Evolutionary conservation across 129 eudicot species (phyloP).

Genomic region (Flaveria bidentis): DNA sequence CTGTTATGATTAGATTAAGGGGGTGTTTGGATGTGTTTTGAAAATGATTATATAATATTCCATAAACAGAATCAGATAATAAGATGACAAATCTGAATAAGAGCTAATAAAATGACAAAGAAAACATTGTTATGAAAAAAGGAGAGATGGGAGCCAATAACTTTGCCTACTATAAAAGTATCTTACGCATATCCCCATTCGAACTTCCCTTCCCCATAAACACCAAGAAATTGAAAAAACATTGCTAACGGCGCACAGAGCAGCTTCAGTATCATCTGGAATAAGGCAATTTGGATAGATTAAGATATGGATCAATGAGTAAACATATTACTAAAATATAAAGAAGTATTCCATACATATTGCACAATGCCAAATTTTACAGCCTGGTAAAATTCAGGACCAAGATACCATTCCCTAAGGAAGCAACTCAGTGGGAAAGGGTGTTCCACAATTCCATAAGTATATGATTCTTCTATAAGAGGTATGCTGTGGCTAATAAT

Average conservation of each 20-base stretch:
- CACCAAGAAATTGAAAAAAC: slow-evolving; percentile 62
- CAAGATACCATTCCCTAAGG: slow-evolving; percentile 85
- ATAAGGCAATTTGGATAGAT: slow-evolving; percentile 14
- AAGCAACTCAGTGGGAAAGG: slow-evolving; percentile 88
- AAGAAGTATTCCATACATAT: slow-evolving; percentile 59
- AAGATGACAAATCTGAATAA: background rate
- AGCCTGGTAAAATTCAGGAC: slow-evolving; percentile 84
- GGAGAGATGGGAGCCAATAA: background rate
- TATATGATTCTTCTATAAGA: slow-evolving; percentile 86
- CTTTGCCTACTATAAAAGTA: background rate
- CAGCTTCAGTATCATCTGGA: slow-evolving; percentile 88
- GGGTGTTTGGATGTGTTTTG: too few relatives aligned
- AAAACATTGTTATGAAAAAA: background rate
- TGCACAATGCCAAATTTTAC: slow-evolving; percentile 96
- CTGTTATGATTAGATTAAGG: background rate
- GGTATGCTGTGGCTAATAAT: slow-evolving; percentile 60
- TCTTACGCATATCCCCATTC: slow-evolving; percentile 90
- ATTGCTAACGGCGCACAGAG: slow-evolving; percentile 80
- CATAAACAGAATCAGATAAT: slow-evolving; percentile 14
- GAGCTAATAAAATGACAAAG: background rate
- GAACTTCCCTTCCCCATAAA: slow-evolving; percentile 91
- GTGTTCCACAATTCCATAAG: slow-evolving; percentile 89
- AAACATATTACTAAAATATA: background rate
- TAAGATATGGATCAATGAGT: background rate
- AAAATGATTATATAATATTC: background rate